These are phyloP conservation scores for Colletotrichum aenigma DNA, from an alignment of 2,329 filamentous ascomycete species.

Conservation along the genomic window DNA sequence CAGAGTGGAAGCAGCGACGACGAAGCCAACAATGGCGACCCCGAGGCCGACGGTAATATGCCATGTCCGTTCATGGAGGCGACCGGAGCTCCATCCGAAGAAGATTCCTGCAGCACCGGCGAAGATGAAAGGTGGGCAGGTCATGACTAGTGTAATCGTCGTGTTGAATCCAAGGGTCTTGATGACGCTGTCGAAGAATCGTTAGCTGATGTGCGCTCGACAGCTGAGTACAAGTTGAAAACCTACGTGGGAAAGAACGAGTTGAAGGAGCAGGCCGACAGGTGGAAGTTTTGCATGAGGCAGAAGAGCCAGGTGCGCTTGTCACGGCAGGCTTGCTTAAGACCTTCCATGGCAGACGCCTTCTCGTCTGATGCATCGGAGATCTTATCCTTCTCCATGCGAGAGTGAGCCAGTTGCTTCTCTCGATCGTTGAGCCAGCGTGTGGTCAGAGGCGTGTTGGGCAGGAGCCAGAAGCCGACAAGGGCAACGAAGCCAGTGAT, in stretches of 20 bases:
- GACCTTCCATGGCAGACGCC: conserved; percentile 48
- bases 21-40: conserved; percentile 45
- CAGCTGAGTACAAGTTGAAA: background rate
- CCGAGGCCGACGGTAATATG: conserved; percentile 50
- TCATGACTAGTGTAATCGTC: conserved; percentile 55
- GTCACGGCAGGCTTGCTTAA: conserved; percentile 53
- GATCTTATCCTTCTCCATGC: conserved; percentile 56
- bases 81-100: conserved; percentile 54
- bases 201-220: background rate
- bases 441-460: conserved; percentile 42
- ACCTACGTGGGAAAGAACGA: conserved; percentile 48
- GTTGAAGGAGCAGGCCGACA: conserved; percentile 52
- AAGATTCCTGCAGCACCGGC: conserved; percentile 50
- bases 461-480: conserved; percentile 61
- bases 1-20: conserved; percentile 39
- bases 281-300: conserved; percentile 61
- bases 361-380: conserved; percentile 41
- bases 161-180: conserved; percentile 52
- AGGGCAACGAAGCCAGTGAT: conserved; percentile 66
- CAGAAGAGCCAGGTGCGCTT: conserved; percentile 57
- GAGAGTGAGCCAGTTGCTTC: conserved; percentile 48
- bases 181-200: conserved; percentile 37
- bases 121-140: conserved; percentile 56
- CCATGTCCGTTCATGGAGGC: conserved; percentile 52
- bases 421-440: conserved; percentile 51